phyloP scores from a whole-genome alignment of 148 eudicot species.

The Rhododendron ferrugineum region DNA sequence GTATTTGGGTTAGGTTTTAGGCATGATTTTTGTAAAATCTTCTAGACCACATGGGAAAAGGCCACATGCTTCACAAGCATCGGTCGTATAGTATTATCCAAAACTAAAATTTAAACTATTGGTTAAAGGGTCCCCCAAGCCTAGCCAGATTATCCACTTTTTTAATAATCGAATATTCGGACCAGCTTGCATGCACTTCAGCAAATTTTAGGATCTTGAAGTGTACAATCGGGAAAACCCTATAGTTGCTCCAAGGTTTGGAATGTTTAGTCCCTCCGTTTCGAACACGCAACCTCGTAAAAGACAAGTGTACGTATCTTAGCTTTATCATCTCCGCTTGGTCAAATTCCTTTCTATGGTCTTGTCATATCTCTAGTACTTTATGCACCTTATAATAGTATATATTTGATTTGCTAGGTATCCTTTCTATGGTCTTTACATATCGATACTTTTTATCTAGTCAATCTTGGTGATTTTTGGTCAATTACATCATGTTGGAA shows the following conservation, averaged over 20 bases:
- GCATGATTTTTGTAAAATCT: slow-evolving; percentile 15
- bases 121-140: neutral
- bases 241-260: neutral
- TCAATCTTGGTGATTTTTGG: neutral
- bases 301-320: no score
- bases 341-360: neutral
- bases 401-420: neutral
- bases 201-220: neutral
- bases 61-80: neutral
- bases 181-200: no score
- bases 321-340: neutral
- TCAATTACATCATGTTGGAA: neutral
- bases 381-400: neutral
- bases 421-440: neutral
- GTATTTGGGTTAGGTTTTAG: slow-evolving; percentile 16
- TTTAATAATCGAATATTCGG: no score
- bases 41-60: neutral
- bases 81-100: neutral
- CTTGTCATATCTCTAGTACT: neutral
- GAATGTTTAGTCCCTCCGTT: neutral
- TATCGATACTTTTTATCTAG: neutral
- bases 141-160: neutral
- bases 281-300: no score
- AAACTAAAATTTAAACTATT: neutral
- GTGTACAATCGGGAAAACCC: no score